Percentiles rank a stretch among this genome's conserved stretches.
These are phyloP conservation scores for Cryphonectria naterciae DNA, from an alignment of 2,329 filamentous ascomycete species.

Conservation along the genomic window DNA sequence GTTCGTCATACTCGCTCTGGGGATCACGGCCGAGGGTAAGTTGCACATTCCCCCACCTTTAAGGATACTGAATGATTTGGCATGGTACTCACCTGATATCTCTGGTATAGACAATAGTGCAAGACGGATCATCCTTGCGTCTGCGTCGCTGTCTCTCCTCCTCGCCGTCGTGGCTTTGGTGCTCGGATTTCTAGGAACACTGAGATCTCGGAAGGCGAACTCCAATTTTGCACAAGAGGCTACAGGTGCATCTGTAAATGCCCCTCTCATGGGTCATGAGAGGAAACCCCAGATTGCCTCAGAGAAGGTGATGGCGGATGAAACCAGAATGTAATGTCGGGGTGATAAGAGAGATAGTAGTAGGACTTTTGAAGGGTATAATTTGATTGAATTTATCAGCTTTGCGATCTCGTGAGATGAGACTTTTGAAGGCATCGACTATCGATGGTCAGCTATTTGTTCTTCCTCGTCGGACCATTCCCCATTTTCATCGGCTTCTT, in stretches of 20 bases:
- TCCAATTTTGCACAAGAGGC: not conserved
- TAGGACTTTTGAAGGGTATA: slow-evolving; percentile 6
- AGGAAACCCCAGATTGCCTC: not conserved
- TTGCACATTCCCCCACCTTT: not conserved
- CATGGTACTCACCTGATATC: not conserved
- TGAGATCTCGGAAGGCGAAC: not conserved
- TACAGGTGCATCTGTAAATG: not conserved
- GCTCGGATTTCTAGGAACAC: slow-evolving; percentile 16
- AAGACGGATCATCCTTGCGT: slow-evolving; percentile 23
- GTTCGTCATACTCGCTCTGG: slow-evolving; percentile 30
- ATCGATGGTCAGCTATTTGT: slow-evolving; percentile 38
- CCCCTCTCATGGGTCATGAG: not conserved
- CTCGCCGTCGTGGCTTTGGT: slow-evolving; percentile 18
- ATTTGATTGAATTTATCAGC: not conserved
- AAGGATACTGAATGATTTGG: not conserved
- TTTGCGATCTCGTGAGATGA: not conserved
- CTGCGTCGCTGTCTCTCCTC: slow-evolving; percentile 22
- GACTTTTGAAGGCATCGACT: not conserved
- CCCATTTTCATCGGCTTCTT: slow-evolving; percentile 52
- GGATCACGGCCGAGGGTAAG: slow-evolving; percentile 29
- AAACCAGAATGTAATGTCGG: not conserved
- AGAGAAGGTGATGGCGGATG: not conserved
- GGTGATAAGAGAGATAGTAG: not conserved
- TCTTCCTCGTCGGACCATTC: slow-evolving; percentile 58
- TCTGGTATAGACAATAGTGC: slow-evolving; percentile 18